Evolutionary conservation across 108 stramenopile species (phyloP).

Genomic region (Schizochytrium sp.): DNA sequence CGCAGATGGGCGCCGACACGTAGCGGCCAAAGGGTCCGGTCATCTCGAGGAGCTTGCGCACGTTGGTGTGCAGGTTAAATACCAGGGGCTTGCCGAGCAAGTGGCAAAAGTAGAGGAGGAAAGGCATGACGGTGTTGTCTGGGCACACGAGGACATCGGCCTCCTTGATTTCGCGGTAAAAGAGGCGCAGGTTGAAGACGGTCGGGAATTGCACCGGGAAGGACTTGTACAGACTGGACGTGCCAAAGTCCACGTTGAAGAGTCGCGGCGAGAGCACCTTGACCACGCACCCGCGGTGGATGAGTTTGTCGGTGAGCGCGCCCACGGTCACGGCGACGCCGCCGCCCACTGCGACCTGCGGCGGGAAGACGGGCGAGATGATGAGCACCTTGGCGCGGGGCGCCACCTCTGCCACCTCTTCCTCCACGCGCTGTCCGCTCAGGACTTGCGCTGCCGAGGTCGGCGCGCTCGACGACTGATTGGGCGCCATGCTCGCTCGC

Average conservation of each 20-base stretch:
- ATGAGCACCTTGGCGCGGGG: neutral
- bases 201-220: constrained; percentile 12
- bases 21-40: neutral
- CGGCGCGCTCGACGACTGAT: neutral
- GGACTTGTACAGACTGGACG: neutral
- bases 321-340: neutral
- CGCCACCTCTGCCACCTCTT: neutral
- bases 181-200: neutral
- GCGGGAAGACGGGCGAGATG: neutral
- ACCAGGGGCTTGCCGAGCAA: neutral
- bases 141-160: constrained; percentile 14
- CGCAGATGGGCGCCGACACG: constrained; percentile 18
- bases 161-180: neutral
- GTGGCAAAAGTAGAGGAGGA: constrained; percentile 2
- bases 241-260: constrained; percentile 4
- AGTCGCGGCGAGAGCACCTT: constrained; percentile 8
- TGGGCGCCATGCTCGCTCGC: neutral
- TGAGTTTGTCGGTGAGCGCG: neutral
- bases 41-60: constrained; percentile 14
- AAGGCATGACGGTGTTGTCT: constrained; percentile 10
- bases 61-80: constrained; percentile 15
- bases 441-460: neutral
- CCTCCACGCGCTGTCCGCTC: neutral
- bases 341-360: neutral
- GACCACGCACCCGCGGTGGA: neutral